Evolutionary conservation across 768 basidiomycete species (phyloP).

Genomic region (Tricholoma matsutake): DNA sequence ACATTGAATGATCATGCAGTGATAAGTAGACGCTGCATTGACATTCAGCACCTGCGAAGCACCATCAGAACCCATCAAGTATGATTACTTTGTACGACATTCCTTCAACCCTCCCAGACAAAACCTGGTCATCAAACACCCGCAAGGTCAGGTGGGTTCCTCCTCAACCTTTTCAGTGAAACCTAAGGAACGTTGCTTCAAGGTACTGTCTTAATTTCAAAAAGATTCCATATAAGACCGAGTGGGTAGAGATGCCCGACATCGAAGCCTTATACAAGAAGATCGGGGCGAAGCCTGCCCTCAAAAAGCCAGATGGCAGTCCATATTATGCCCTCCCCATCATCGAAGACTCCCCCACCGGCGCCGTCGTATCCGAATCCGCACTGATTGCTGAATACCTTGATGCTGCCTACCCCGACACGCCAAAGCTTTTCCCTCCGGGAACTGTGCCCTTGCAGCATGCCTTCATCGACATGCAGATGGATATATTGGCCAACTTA

Average conservation of each 20-base stretch:
- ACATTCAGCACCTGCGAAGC: too few species aligned
- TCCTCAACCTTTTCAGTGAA: not conserved
- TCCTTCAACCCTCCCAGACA: constrained; percentile 25
- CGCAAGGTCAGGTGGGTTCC: constrained; percentile 39
- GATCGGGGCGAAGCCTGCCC: constrained; percentile 30
- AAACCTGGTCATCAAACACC: constrained; percentile 43
- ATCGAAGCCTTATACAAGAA: constrained; percentile 30
- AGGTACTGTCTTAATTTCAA: constrained; percentile 20
- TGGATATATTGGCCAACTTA: not conserved
- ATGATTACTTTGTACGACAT: constrained; percentile 44
- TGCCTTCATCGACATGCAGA: constrained; percentile 4
- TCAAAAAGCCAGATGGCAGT: constrained; percentile 10
- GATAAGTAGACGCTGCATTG: too few species aligned
- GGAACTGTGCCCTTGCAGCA: constrained; percentile 12
- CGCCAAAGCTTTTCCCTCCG: constrained; percentile 10
- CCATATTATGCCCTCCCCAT: constrained; percentile 13
- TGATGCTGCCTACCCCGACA: constrained; percentile 15
- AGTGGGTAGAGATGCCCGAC: constrained; percentile 42
- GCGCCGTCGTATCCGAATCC: constrained; percentile 13
- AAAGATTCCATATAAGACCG: constrained; percentile 31
- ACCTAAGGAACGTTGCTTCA: not conserved
- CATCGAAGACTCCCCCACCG: constrained; percentile 13
- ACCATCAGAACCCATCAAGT: not conserved
- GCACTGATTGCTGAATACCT: constrained; percentile 16
- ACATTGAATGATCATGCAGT: too few species aligned